Evolutionary conservation across 768 basidiomycete genomes (phyloP).

Genomic region (Boletus rubropictus): DNA sequence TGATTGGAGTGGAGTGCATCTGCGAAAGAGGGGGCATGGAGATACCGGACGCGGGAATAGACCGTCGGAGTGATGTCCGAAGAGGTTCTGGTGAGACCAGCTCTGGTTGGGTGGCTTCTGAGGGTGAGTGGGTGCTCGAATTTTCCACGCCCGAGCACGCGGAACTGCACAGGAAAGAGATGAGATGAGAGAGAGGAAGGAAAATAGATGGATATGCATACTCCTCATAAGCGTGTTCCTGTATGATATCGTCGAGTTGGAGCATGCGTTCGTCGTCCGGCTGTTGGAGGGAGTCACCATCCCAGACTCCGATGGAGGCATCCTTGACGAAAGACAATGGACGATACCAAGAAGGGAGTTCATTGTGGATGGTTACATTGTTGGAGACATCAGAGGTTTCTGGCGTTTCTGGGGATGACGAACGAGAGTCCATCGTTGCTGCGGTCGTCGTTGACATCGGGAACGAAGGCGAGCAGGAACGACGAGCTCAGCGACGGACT

Average conservation of each 20-base stretch:
- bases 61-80: conserved; percentile 30
- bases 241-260: conserved; percentile 65
- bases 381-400: conserved; percentile 54
- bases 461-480: conserved; percentile 7
- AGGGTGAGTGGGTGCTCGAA: conserved; percentile 6
- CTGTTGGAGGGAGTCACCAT: conserved; percentile 40
- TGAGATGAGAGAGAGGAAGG: conserved; percentile 1
- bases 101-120: conserved; percentile 34
- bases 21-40: conserved; percentile 34
- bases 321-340: conserved; percentile 41
- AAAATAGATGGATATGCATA: conserved; percentile 33
- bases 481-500: conserved; percentile 3
- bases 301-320: conserved; percentile 39
- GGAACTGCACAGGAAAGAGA: conserved; percentile 10
- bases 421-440: conserved; percentile 52
- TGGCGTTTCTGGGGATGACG: conserved; percentile 67
- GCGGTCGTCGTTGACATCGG: conserved; percentile 58
- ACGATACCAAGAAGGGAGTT: conserved; percentile 54
- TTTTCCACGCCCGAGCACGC: conserved; percentile 19
- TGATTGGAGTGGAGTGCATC: conserved; percentile 51
- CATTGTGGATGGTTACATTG: conserved; percentile 45
- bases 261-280: conserved; percentile 53
- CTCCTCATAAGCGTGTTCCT: conserved; percentile 74
- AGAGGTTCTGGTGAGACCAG: conserved; percentile 28
- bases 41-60: conserved; percentile 26